A percentile compares a stretch with the other conserved stretches of the same genome.
Evolutionary conservation across 2,329 filamentous ascomycete genomes (phyloP).

Genomic region (Coniella vitis): DNA sequence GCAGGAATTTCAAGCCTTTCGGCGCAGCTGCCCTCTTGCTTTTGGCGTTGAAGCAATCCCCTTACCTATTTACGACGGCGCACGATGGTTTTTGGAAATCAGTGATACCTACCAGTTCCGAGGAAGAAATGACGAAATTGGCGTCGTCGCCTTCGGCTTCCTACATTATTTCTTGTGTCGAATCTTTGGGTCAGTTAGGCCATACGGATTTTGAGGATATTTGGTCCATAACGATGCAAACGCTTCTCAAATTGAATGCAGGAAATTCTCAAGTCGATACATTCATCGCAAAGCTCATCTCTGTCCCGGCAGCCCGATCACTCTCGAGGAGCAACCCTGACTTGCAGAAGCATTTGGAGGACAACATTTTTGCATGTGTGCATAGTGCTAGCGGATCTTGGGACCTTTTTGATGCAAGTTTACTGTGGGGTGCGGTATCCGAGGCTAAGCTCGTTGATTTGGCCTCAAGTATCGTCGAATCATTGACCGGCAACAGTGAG

Average conservation of each 20-base stretch:
- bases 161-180: conserved; percentile 59
- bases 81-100: conserved; percentile 31
- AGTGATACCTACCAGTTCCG: conserved; percentile 43
- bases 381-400: conserved; percentile 28
- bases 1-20: conserved; percentile 50
- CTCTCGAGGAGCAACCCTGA: conserved; percentile 31
- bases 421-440: conserved; percentile 36
- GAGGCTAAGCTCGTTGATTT: conserved; percentile 26
- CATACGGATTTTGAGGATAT: conserved; percentile 31
- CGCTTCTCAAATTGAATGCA: conserved; percentile 28
- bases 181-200: conserved; percentile 41
- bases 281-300: conserved; percentile 40
- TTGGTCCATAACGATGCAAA: conserved; percentile 39
- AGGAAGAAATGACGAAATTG: conserved; percentile 49
- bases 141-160: conserved; percentile 62
- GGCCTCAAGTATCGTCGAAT: conserved; percentile 22
- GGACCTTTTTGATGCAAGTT: conserved; percentile 41
- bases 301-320: conserved; percentile 31
- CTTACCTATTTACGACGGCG: conserved; percentile 33
- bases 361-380: conserved; percentile 33
- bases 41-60: conserved; percentile 33
- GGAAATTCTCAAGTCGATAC: conserved; percentile 25
- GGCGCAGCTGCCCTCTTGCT: conserved; percentile 43
- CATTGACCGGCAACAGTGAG: conserved; percentile 19
- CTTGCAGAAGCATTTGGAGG: conserved; percentile 43